Base-by-base conservation (phyloP, 2,329 filamentous ascomycete species). In the Penicillium glabrum region DNA sequence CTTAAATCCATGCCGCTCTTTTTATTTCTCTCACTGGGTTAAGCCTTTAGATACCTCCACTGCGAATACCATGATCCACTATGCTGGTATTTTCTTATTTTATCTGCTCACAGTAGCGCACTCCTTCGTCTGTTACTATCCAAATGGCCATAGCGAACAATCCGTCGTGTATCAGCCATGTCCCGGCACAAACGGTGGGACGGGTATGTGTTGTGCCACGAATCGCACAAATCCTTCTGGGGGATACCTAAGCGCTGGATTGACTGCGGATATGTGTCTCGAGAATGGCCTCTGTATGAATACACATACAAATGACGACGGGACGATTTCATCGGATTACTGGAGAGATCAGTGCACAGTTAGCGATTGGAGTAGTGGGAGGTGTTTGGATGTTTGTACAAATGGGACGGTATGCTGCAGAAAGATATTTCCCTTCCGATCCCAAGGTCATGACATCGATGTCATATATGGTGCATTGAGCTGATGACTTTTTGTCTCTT, bases 161-260 rank as follows among this genome's bases (percentile, higher is more conserved):
- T 33, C 31, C 2, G 13, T 33, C 14, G 27, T 33, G 16, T 48
- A 54, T n/a, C 21, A 48, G 37, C 51, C 51, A 23, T 48, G 45
- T 11, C 27, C 31, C 11, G 33, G 24, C 7, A n/a, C 39, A 6
- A 23, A 46, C 16, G 41, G 39, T 7, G 43, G 24, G 7, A 51
- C 29, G 3, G 29, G 13, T 5, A 56, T 56, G 53, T 56, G 53
- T 16, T 56, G 47, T 21, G 39, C 46, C 5, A 19, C 27, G 10
- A 51, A 56, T 27, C 53, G 53, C 29, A 50, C 37, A 2, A 56
- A 56, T 21, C 47, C 47, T 6, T 50, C 41, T 6, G 47, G 47
- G 1, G 47, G 53, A 5, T 4, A 7, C 16, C 21, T 45, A 5
- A 50, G 46, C 21, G 31, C 45, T 29, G 47, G 47, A 9, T 39